Conservation (phyloP, 371 early-diverging fungal genomes). For the Mucor plumbeus region DNA sequence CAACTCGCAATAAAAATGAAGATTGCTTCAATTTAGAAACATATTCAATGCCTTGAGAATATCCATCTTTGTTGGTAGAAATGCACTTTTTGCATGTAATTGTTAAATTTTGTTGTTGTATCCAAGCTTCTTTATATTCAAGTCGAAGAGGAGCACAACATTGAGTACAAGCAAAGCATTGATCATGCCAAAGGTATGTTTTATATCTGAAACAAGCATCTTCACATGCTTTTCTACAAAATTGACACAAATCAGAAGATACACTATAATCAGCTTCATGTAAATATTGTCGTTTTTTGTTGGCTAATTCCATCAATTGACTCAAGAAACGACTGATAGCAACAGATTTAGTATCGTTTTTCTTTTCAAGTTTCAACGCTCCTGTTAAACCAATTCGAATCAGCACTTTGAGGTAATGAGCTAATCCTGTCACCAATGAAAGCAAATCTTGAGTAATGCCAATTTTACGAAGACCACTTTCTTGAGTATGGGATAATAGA, state of each 20-base stretch:
- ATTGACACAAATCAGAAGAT: slow-evolving; percentile 77
- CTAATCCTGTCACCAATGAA: slow-evolving; percentile 89
- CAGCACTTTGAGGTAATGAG: slow-evolving; percentile 90
- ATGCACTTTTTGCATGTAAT: slow-evolving; percentile 56
- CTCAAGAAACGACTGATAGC: slow-evolving; percentile 66
- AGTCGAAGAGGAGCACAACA: slow-evolving; percentile 64
- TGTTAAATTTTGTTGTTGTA: slow-evolving; percentile 41
- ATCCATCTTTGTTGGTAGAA: slow-evolving; percentile 23
- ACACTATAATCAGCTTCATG: slow-evolving; percentile 31
- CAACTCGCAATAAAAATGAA: slow-evolving; percentile 82
- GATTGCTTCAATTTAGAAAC: slow-evolving; percentile 93
- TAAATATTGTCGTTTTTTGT: slow-evolving; percentile 37
- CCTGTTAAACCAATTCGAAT: slow-evolving; percentile 91
- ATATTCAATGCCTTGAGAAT: slow-evolving; percentile 64
- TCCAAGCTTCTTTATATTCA: slow-evolving; percentile 58
- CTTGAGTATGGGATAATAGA: slow-evolving; percentile 81
- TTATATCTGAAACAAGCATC: slow-evolving; percentile 80
- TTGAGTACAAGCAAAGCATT: slow-evolving; percentile 77
- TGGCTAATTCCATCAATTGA: slow-evolving; percentile 67
- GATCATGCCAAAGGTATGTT: slow-evolving; percentile 76
- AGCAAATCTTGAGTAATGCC: slow-evolving; percentile 91
- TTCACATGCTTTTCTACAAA: slow-evolving; percentile 78
- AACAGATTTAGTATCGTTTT: slow-evolving; percentile 37
- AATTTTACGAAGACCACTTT: slow-evolving; percentile 63
- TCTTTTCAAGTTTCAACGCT: slow-evolving; percentile 77